Evolutionary conservation across 2,329 filamentous ascomycete genomes (phyloP).

Genomic region (Penicillium hordei): DNA sequence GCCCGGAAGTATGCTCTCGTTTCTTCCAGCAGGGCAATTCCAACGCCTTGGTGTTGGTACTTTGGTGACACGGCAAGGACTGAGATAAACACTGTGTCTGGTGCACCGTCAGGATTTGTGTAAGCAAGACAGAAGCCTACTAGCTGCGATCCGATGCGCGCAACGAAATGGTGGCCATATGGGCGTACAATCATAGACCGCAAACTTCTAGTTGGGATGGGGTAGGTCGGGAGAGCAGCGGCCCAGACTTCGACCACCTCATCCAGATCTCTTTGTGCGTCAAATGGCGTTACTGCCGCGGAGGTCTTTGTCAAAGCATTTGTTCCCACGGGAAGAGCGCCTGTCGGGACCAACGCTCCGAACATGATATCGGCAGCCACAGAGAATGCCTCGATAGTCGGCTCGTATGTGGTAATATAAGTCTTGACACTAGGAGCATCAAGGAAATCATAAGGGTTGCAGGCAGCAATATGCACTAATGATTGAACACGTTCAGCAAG

Average conservation of each 20-base stretch:
- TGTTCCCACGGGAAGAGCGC: slow-evolving; percentile 38
- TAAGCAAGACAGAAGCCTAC: slow-evolving; percentile 44
- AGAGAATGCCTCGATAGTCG: slow-evolving; percentile 44
- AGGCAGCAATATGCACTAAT: slow-evolving; percentile 43
- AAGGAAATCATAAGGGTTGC: slow-evolving; percentile 48
- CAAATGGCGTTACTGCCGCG: slow-evolving; percentile 20
- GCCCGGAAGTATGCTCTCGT: slow-evolving; percentile 29
- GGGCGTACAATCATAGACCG: slow-evolving; percentile 27
- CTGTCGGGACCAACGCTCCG: slow-evolving; percentile 30
- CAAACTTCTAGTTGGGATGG: slow-evolving; percentile 30
- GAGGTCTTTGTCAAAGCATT: slow-evolving; percentile 15
- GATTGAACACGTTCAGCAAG: slow-evolving; percentile 32
- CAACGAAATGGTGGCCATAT: slow-evolving; percentile 39
- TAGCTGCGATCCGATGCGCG: slow-evolving; percentile 26
- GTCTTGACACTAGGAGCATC: slow-evolving; percentile 38
- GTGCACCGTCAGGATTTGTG: slow-evolving; percentile 24
- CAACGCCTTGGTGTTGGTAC: slow-evolving; percentile 41
- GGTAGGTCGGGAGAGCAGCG: slow-evolving; percentile 39
- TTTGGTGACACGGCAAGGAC: slow-evolving; percentile 39
- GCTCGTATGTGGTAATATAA: slow-evolving; percentile 48
- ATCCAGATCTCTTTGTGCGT: slow-evolving; percentile 28
- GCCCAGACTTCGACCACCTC: slow-evolving; percentile 37
- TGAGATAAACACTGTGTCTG: slow-evolving; percentile 34
- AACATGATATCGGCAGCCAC: slow-evolving; percentile 44
- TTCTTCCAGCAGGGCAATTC: slow-evolving; percentile 37